These are phyloP conservation scores for Colletotrichum salicis DNA, from an alignment of 2,329 filamentous ascomycete genomes.

Conservation along the genomic window DNA sequence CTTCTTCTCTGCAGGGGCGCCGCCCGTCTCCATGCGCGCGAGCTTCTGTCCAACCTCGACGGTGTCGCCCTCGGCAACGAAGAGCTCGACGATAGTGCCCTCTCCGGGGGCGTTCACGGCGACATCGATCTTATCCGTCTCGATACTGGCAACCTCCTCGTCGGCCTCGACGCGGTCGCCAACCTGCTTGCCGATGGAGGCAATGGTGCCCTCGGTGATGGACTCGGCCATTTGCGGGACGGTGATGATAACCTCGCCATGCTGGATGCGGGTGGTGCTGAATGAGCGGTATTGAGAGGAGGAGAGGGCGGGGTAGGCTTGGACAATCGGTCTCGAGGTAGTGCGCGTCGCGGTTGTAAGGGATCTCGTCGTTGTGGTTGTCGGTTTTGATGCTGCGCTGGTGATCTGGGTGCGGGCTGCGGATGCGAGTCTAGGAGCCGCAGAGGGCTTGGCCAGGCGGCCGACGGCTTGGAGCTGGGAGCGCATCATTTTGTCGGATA, in stretches of 20 bases:
- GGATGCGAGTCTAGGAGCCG: conserved; percentile 15
- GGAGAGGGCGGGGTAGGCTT: conserved; percentile 12
- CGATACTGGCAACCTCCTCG: conserved; percentile 46
- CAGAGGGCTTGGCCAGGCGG: conserved; percentile 27
- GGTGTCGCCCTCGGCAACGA: conserved; percentile 45
- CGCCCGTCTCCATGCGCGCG: conserved; percentile 43
- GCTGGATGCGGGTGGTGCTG: conserved; percentile 30
- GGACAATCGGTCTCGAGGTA: conserved; percentile 8
- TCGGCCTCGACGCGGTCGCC: conserved; percentile 45
- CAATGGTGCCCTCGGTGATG: conserved; percentile 45
- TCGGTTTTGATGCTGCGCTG: conserved; percentile 25
- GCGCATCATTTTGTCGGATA: conserved; percentile 27
- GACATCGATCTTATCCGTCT: conserved; percentile 48
- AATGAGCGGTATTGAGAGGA: conserved; percentile 32
- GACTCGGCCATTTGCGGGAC: conserved; percentile 48
- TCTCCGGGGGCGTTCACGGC: conserved; percentile 42
- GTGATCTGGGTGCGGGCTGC: conserved; percentile 12
- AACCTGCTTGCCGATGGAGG: conserved; percentile 42
- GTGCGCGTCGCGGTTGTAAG: conserved; percentile 4
- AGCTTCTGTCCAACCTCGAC: conserved; percentile 46
- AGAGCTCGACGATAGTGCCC: conserved; percentile 43
- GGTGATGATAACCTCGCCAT: conserved; percentile 37
- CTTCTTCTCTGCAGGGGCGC: conserved; percentile 25
- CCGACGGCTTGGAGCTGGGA: conserved; percentile 30
- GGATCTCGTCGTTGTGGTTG: neutral